Evolutionary conservation across 1,139 yeast species (phyloP), one percentile per base, ranked within the genome.

Genomic region (Hemisphaericaspora lyxosophila): DNA sequence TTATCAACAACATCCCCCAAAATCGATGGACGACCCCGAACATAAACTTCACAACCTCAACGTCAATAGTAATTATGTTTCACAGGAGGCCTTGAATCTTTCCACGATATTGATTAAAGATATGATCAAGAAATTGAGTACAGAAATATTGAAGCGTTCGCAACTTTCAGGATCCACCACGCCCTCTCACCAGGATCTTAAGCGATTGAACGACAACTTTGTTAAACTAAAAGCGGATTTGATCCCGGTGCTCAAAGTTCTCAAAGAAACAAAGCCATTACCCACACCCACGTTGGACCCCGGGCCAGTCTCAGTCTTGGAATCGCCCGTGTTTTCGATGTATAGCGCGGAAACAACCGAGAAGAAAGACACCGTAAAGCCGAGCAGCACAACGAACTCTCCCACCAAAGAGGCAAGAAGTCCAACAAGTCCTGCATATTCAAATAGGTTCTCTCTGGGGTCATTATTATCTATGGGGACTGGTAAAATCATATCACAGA

Each of bases 231-330:
- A 73, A 42, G 71, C 76, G 23, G 83, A 78, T 40, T 60, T 78
- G 48, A 63, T 74, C 31, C 82, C 82, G 0, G 69, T 77, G 20
- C 63, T 77, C 23, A 64, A 78, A 40, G 61, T 73, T 31, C 55
- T 75, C 13, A 77, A 78, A 44, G 82, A 77, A 42, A 65, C 70
- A 23, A 77, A 78, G 50, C 82, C 82, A 3, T 60, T 78, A 27
- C 83, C 83, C 0, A 73, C 80, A 0, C 82, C 83, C 3, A 73
- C 78, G 1, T 48, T 70, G 28, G 75, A 65, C 41, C 70, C 73
- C 0, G 68, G 71, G 3, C 45, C 63, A 7, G 46, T 57, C 3
- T 51, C 59, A 2, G 45, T 53, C 5, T 44, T 59, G 27, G 66
- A 63, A 18, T 65, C 70, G 28, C 73, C 73, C 4, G 61, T 70